These are phyloP conservation scores for Aurinia saxatilis DNA, from an alignment of 345 rosid species.

Conservation along the genomic window DNA sequence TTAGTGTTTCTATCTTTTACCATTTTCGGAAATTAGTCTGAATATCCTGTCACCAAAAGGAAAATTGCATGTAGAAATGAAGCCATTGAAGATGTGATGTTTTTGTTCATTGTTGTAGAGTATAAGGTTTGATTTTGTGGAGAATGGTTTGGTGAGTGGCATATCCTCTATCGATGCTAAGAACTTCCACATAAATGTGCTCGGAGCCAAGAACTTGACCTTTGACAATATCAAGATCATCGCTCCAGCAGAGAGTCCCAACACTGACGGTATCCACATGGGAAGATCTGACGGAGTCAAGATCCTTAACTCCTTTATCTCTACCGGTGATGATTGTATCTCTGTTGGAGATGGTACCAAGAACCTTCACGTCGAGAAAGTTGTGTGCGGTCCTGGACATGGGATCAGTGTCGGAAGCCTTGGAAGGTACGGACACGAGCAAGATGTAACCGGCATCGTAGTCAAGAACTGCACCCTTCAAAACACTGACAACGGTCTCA, in stretches of 20 bases:
- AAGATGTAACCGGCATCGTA: slow-evolving; percentile 23
- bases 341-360: slow-evolving; percentile 27
- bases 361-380: slow-evolving; percentile 23
- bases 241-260: slow-evolving; percentile 39
- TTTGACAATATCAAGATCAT: slow-evolving; percentile 21
- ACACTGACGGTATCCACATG: slow-evolving; percentile 46
- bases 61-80: too few species aligned
- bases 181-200: slow-evolving; percentile 41
- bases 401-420: slow-evolving; percentile 43
- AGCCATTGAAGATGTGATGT: too few species aligned
- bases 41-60: too few species aligned
- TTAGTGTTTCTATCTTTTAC: neutral
- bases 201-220: slow-evolving; percentile 44
- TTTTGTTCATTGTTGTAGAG: neutral
- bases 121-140: slow-evolving; percentile 25
- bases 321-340: slow-evolving; percentile 34
- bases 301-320: slow-evolving; percentile 16
- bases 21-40: too few species aligned
- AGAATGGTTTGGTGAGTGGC: slow-evolving; percentile 22
- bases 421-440: slow-evolving; percentile 30
- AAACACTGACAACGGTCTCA: slow-evolving; percentile 32
- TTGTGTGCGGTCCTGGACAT: slow-evolving; percentile 28
- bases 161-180: slow-evolving; percentile 43
- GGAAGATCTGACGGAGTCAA: slow-evolving; percentile 25
- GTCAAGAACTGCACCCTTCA: slow-evolving; percentile 24